Percentiles rank a stretch among this genome's conserved stretches.
phyloP scores from a whole-genome alignment of 768 basidiomycete species.

The Calocybe indica region DNA sequence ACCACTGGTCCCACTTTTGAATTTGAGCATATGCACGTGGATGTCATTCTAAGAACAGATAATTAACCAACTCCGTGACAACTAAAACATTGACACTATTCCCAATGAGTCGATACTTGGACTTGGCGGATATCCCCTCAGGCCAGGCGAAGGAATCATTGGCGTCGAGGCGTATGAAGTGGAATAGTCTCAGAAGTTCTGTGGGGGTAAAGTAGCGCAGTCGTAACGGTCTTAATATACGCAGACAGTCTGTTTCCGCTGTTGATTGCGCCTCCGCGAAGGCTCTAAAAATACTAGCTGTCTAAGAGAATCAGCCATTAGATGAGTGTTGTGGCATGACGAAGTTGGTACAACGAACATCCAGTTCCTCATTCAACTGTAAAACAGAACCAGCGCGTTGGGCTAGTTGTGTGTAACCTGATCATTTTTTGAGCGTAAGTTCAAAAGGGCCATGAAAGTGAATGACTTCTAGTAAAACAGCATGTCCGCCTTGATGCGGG shows the following conservation, averaged over 20 bases:
- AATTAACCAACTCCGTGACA: constrained; percentile 54
- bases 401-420: constrained; percentile 72
- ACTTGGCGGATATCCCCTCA: constrained; percentile 48
- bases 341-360: constrained; percentile 35
- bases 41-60: constrained; percentile 37
- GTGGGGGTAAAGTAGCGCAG: constrained; percentile 73
- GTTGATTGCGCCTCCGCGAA: constrained; percentile 43
- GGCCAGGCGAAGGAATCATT: constrained; percentile 55
- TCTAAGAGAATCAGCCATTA: constrained; percentile 32
- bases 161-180: constrained; percentile 34
- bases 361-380: constrained; percentile 60
- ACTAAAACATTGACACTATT: constrained; percentile 81
- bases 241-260: constrained; percentile 37
- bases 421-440: neutral
- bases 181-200: constrained; percentile 66
- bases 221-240: constrained; percentile 50
- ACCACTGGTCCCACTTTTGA: no score
- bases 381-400: constrained; percentile 76
- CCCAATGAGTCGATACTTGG: constrained; percentile 72
- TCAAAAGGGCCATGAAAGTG: neutral
- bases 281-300: constrained; percentile 47
- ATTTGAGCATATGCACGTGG: no score
- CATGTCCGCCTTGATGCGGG: constrained; percentile 60
- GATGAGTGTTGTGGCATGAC: neutral
- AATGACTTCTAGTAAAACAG: constrained; percentile 74